phyloP scores from a whole-genome alignment of 148 eudicot genomes.

The Silene conica region DNA sequence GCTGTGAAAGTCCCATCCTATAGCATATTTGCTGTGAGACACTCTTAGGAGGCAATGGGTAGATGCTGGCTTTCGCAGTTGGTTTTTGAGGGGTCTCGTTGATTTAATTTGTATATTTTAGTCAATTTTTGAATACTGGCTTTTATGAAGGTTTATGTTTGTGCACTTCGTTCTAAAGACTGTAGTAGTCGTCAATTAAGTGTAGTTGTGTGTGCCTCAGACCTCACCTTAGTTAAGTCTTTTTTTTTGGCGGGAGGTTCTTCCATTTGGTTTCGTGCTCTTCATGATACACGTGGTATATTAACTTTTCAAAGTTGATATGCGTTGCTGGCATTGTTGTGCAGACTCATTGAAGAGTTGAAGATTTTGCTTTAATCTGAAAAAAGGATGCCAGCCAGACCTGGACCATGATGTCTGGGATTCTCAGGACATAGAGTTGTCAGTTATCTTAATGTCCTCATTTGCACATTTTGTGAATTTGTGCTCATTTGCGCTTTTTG shows the following conservation, averaged over 20 bases:
- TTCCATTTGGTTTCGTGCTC: background rate
- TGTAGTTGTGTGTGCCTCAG: background rate
- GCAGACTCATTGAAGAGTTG: no score
- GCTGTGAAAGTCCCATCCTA: background rate
- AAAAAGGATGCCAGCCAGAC: background rate
- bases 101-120: no score
- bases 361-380: background rate
- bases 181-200: no score
- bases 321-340: background rate
- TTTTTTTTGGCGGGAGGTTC: background rate
- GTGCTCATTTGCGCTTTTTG: background rate
- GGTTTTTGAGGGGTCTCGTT: no score
- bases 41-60: background rate
- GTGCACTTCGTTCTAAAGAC: no score
- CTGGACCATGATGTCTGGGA: background rate
- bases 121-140: no score
- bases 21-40: background rate
- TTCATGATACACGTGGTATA: background rate
- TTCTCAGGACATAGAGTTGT: constrained; percentile 1
- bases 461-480: background rate
- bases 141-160: background rate
- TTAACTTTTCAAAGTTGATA: background rate
- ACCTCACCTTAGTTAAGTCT: no score
- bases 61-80: no score
- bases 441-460: no score